Base-by-base conservation (phyloP, 2,329 filamentous ascomycete species). In the Aspergillus proliferans region DNA sequence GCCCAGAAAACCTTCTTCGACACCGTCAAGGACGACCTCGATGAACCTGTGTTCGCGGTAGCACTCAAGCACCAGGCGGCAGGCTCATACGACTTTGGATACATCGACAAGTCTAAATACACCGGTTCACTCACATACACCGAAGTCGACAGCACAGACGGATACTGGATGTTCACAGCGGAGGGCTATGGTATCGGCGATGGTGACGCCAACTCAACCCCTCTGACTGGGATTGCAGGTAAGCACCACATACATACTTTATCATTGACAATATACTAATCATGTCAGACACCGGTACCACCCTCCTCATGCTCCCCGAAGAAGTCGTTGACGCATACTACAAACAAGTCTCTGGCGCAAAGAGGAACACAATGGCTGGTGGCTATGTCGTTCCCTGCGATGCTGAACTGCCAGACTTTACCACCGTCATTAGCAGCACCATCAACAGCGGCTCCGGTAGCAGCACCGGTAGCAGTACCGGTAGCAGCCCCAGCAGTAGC, bases 261-360 rank as follows among this genome's bases (percentile, higher is more conserved):
- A 6, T 5, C 18, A 12, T 45, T 34, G 51, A 28, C 42, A 15
- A 49, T 24, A 36, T 46, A 43, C 38, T 33, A 28, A 33, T 19
- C 15, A 12, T 21, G 12, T 19, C 47, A 59, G 85, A 88, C 70
- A 88, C 85, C 2, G 85, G 85, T 47, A 87, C 85, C 48, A 84
- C 83, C 1, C 79, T 88, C 26, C 67, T 86, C 48, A 74, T 85
- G 54, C 67, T 84, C 15, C 79, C 81, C 22, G 63, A 75, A 48
- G 56, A 62, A 28, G 72, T 84, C 51, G 77, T 81, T 54, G 57
- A 67, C 0, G 75, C 71, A 39, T 87, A 86, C 75, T 88, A 86
- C 71, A 62, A 63, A 34, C 62, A 79, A 52, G 76, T 87, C 51
- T 47, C 59, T 6, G 77, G 80, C 3, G 74, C 84, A 0, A 55